A percentile compares a stretch with the other conserved stretches of the same genome.
These are phyloP conservation scores for Talaromyces amestolkiae DNA, from an alignment of 2,329 filamentous ascomycete genomes.

Conservation along the genomic window DNA sequence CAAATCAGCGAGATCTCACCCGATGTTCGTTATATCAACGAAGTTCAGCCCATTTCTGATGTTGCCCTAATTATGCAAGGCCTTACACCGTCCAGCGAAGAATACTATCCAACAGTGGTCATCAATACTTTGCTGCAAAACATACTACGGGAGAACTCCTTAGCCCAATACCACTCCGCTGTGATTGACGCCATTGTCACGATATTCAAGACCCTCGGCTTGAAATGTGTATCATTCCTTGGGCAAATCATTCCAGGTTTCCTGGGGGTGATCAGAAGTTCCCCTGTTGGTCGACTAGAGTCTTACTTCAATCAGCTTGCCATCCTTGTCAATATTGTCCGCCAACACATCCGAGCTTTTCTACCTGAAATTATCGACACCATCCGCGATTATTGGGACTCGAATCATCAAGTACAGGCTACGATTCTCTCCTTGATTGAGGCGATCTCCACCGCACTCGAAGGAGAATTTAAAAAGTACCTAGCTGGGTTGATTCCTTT, in stretches of 20 bases:
- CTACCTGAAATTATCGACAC: conserved; percentile 82
- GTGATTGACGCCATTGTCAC: conserved; percentile 99
- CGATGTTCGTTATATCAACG: conserved; percentile 69
- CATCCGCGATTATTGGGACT: conserved; percentile 86
- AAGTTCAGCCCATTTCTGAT: conserved; percentile 74
- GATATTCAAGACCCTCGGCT: conserved; percentile 91
- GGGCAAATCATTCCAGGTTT: conserved; percentile 94
- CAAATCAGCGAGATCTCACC: conserved; percentile 87
- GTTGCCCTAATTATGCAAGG: conserved; percentile 98
- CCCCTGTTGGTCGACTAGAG: conserved; percentile 74
- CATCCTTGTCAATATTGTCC: conserved; percentile 88
- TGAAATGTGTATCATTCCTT: conserved; percentile 94
- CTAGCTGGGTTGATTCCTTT: conserved; percentile 82
- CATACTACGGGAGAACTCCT: conserved; percentile 84
- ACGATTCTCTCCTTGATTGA: conserved; percentile 92
- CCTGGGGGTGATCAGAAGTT: conserved; percentile 79
- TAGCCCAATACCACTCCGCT: conserved; percentile 85
- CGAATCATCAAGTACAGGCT: conserved; percentile 73
- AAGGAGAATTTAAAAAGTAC: conserved; percentile 98
- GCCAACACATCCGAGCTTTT: conserved; percentile 92
- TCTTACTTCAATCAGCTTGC: conserved; percentile 97
- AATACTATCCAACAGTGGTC: conserved; percentile 97
- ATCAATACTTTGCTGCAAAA: conserved; percentile 87
- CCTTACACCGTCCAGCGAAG: conserved; percentile 91
- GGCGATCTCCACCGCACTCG: conserved; percentile 86